A percentile compares a stretch with the other conserved stretches of the same genome.
These are phyloP conservation scores for Triticum aestivum DNA, from an alignment of 176 grass and related monocot species.

Conservation along the genomic window IWGSC_CS_RefSeq_v2.1 NC_057803.1:16912082-16912581, in stretches of 20 bases:
- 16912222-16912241: neutral
- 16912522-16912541: neutral
- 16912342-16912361: neutral
- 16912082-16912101: neutral
- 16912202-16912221: neutral
- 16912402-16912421: neutral
- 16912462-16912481: neutral
- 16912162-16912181: too few species aligned
- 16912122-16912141: too few species aligned
- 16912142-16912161: too few species aligned
- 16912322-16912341: neutral
- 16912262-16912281: neutral
- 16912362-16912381: neutral
- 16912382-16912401: neutral
- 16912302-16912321: neutral
- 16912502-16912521: neutral
- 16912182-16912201: neutral
- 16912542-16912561: neutral
- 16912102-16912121: neutral
- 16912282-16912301: too few species aligned
- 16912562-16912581: neutral
- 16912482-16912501: neutral
- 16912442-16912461: neutral
- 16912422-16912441: neutral
- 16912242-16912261: neutral